phyloP scores from a whole-genome alignment of 2,329 filamentous ascomycete species.

The Pseudogymnoascus sp. region DNA sequence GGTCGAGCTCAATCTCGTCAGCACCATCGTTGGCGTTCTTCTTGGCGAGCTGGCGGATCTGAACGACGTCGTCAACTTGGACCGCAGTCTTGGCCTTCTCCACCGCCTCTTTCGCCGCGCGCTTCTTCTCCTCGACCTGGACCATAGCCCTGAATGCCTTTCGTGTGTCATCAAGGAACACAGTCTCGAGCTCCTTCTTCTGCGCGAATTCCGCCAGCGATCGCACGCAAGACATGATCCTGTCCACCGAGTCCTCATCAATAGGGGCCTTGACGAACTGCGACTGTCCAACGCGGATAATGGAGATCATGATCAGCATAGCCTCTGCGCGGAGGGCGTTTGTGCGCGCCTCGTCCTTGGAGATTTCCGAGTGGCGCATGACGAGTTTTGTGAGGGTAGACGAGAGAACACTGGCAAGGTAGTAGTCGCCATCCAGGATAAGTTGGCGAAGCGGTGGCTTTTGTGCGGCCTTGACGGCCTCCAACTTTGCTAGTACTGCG shows the following conservation, averaged over 20 bases:
- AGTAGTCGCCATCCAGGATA: constrained; percentile 96
- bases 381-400: constrained; percentile 95
- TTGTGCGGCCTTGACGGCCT: constrained; percentile 93
- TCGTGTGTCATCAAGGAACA: constrained; percentile 89
- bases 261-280: constrained; percentile 97
- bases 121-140: constrained; percentile 93
- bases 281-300: constrained; percentile 96
- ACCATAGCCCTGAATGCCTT: constrained; percentile 98
- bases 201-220: constrained; percentile 84
- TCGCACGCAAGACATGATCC: constrained; percentile 95
- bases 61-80: constrained; percentile 90
- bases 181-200: constrained; percentile 82
- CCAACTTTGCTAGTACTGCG: constrained; percentile 79
- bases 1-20: constrained; percentile 80
- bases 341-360: constrained; percentile 73
- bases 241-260: constrained; percentile 95
- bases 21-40: constrained; percentile 76
- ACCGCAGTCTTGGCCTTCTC: constrained; percentile 91
- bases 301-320: constrained; percentile 99
- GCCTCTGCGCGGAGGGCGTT: constrained; percentile 93
- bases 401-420: constrained; percentile 88
- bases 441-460: constrained; percentile 92
- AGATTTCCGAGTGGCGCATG: constrained; percentile 94
- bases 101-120: constrained; percentile 84
- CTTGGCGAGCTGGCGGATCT: constrained; percentile 86